phyloP scores from a whole-genome alignment of 2,329 filamentous ascomycete genomes.

The Pseudophaeomoniella oleicola region DNA sequence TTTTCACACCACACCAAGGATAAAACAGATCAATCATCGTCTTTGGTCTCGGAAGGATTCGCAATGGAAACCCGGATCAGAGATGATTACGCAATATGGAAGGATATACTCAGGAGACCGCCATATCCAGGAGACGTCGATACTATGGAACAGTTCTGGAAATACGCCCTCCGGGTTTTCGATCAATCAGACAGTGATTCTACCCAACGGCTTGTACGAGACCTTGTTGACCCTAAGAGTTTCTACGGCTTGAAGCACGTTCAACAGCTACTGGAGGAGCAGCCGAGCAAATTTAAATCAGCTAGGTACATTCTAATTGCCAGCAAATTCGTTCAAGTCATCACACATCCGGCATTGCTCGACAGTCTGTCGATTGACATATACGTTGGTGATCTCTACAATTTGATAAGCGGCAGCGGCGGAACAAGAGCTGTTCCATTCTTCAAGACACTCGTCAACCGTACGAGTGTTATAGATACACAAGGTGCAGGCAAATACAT shows the following conservation, averaged over 20 bases:
- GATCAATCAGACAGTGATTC: slow-evolving; percentile 16
- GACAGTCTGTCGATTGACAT: slow-evolving; percentile 21
- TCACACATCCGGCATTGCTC: slow-evolving; percentile 19
- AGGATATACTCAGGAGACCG: slow-evolving; percentile 10
- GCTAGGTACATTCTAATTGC: slow-evolving; percentile 9
- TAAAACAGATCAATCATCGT: too few relatives aligned
- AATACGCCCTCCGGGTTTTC: slow-evolving; percentile 14
- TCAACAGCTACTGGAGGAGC: slow-evolving; percentile 11
- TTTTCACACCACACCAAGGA: too few relatives aligned
- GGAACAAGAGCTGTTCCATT: slow-evolving; percentile 17
- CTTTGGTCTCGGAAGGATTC: too few relatives aligned
- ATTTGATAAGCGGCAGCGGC: slow-evolving; percentile 18
- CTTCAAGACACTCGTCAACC: slow-evolving; percentile 14
- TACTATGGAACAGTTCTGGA: slow-evolving; percentile 14
- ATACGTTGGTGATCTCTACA: slow-evolving; percentile 18
- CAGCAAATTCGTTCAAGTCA: slow-evolving; percentile 12
- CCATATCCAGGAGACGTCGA: slow-evolving; percentile 8
- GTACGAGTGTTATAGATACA: slow-evolving; percentile 2
- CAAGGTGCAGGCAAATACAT: slow-evolving; percentile 4
- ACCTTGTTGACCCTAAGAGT: slow-evolving; percentile 15
- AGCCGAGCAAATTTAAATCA: neutral
- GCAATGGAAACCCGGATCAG: too few relatives aligned
- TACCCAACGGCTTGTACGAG: slow-evolving; percentile 16
- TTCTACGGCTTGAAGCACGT: slow-evolving; percentile 17
- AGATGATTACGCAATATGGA: slow-evolving; percentile 18